Percentiles rank a stretch among this genome's conserved stretches.
Evolutionary conservation across 768 basidiomycete genomes (phyloP).

Genomic region (Mrakia frigida): DNA sequence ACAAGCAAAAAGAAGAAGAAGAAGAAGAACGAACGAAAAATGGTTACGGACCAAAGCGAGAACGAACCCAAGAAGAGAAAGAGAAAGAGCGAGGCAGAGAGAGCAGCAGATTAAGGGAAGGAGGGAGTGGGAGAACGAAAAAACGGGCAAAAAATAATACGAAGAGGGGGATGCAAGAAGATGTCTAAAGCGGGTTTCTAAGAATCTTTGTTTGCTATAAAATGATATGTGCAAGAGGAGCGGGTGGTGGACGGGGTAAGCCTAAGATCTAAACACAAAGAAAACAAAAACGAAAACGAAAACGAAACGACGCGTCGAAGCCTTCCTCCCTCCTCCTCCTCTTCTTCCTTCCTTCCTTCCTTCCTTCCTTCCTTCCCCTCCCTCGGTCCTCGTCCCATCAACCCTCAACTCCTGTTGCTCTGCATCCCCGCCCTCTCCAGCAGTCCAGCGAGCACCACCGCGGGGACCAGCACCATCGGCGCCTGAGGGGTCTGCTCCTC

Average conservation of each 20-base stretch:
- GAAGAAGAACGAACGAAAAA: not conserved
- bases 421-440: constrained; percentile 28
- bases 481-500: constrained; percentile 20
- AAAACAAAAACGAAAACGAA: not conserved
- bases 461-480: constrained; percentile 31
- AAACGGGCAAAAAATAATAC: no score
- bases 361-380: no score
- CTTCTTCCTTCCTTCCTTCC: no score
- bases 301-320: not conserved
- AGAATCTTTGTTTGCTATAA: no score
- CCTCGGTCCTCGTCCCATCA: no score
- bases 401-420: not conserved
- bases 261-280: no score
- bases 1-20: not conserved
- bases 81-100: not conserved
- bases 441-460: constrained; percentile 19
- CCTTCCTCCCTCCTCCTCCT: not conserved
- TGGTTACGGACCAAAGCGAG: not conserved
- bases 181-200: no score
- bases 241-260: no score
- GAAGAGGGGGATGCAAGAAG: no score
- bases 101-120: not conserved
- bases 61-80: not conserved
- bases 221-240: no score
- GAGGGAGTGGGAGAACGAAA: no score